These are phyloP conservation scores for grape (Vitis vinifera) DNA, from an alignment of 164 flowering plant species.

Conservation along the genomic window ASM3070453v1 NC_081817.1:5221501-5222000, in stretches of 20 bases:
- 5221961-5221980: not conserved
- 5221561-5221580: no score
- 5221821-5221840: not conserved
- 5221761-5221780: constrained; percentile 54
- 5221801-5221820: not conserved
- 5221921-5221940: not conserved
- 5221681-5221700: constrained; percentile 53
- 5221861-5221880: constrained; percentile 25
- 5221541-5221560: no score
- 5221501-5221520: no score
- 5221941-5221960: not conserved
- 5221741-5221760: constrained; percentile 91
- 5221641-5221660: constrained; percentile 26
- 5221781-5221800: not conserved
- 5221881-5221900: constrained; percentile 29
- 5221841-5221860: constrained; percentile 45
- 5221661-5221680: constrained; percentile 33
- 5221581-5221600: not conserved
- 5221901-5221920: constrained; percentile 32
- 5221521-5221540: no score
- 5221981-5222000: constrained; percentile 7
- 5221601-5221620: no score
- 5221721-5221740: constrained; percentile 49
- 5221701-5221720: constrained; percentile 54
- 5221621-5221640: no score